Conservation (phyloP, 805 yeast species). For the Vanderwaltozyma verrucispora region DNA sequence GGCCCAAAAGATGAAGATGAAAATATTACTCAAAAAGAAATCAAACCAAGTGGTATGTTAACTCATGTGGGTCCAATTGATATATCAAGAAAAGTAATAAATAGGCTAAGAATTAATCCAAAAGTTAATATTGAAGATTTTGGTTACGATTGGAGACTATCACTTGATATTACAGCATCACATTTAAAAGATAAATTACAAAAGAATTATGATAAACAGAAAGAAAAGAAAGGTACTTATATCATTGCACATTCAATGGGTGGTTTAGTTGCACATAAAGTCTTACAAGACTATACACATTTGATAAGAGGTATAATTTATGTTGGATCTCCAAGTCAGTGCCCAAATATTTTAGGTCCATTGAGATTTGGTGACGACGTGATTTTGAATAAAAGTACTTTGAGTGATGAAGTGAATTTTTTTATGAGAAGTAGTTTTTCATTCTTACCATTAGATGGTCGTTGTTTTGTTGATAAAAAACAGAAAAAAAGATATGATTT, state of each 20-base stretch:
- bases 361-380: slow-evolving; percentile 74
- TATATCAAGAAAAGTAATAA: slow-evolving; percentile 51
- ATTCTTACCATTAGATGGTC: slow-evolving; percentile 68
- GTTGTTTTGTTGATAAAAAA: slow-evolving; percentile 54
- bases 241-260: slow-evolving; percentile 94
- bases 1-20: slow-evolving; percentile 74
- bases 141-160: slow-evolving; percentile 92
- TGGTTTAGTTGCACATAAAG: slow-evolving; percentile 75
- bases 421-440: slow-evolving; percentile 79
- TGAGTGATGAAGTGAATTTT: slow-evolving; percentile 75
- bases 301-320: slow-evolving; percentile 67
- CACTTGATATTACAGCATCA: slow-evolving; percentile 44
- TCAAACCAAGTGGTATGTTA: slow-evolving; percentile 68
- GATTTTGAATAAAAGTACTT: slow-evolving; percentile 56
- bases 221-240: slow-evolving; percentile 43
- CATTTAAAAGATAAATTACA: slow-evolving; percentile 42
- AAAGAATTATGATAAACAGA: slow-evolving; percentile 31
- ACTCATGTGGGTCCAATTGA: slow-evolving; percentile 85
- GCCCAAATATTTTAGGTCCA: slow-evolving; percentile 83
- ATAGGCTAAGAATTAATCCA: slow-evolving; percentile 43
- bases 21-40: slow-evolving; percentile 35
- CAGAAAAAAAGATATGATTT: slow-evolving; percentile 50
- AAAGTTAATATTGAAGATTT: slow-evolving; percentile 56
- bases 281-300: slow-evolving; percentile 55
- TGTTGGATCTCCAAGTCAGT: slow-evolving; percentile 76